Conservation (phyloP, 179 eudicot genomes). For the Drosera spatulata region DNA sequence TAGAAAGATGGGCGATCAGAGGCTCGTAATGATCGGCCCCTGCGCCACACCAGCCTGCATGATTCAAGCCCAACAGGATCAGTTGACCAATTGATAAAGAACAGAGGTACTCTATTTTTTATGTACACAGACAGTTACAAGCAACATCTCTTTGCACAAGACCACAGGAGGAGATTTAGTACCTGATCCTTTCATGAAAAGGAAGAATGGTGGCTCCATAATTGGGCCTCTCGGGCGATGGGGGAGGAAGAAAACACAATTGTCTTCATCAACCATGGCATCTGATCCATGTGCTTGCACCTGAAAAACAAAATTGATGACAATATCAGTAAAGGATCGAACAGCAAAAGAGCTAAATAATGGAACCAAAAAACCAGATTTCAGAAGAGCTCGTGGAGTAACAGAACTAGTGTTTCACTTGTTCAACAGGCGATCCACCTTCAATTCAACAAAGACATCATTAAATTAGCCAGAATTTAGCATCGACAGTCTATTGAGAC, state of each 20-base stretch:
- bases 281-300: constrained; percentile 97
- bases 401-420: too few species aligned
- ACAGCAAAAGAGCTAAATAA: too few species aligned
- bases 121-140: neutral
- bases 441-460: too few species aligned
- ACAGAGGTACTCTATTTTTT: neutral
- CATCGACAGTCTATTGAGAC: too few species aligned
- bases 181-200: constrained; percentile 98
- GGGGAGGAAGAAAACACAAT: constrained; percentile 91
- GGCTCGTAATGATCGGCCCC: constrained; percentile 97
- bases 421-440: too few species aligned
- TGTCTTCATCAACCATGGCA: constrained; percentile 94
- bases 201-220: constrained; percentile 63
- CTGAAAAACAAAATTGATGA: constrained; percentile 18
- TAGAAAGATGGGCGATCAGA: constrained; percentile 53
- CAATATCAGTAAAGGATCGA: too few species aligned
- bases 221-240: constrained; percentile 82
- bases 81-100: neutral
- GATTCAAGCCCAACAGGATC: neutral
- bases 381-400: too few species aligned
- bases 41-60: constrained; percentile 87
- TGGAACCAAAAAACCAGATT: too few species aligned
- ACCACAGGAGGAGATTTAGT: neutral
- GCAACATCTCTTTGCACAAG: neutral
- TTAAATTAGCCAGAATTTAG: too few species aligned